A percentile compares a stretch with the other conserved stretches of the same genome.
Evolutionary conservation across 805 yeast genomes (phyloP).

Genomic region (Kodamaea nitidulidarum): DNA sequence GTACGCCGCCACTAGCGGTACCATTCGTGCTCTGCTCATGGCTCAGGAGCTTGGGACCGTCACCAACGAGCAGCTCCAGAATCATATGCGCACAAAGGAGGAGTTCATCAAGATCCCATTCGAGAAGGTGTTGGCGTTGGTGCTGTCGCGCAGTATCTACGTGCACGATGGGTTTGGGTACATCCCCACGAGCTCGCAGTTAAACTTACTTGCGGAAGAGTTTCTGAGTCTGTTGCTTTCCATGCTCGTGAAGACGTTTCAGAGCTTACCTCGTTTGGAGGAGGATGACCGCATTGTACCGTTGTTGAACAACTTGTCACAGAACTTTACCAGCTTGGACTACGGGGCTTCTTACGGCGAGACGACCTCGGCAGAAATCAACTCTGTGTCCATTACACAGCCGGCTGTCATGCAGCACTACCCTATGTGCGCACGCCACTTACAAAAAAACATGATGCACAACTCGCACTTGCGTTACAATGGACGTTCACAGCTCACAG

Average conservation of each 20-base stretch:
- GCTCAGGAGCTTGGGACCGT: slow-evolving; percentile 20
- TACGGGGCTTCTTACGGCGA: slow-evolving; percentile 45
- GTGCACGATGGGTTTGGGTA: slow-evolving; percentile 71
- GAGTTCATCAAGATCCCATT: slow-evolving; percentile 81
- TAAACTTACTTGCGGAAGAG: slow-evolving; percentile 65
- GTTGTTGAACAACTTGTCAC: slow-evolving; percentile 70
- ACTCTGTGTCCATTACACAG: slow-evolving; percentile 55
- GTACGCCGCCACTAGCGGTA: slow-evolving; percentile 49
- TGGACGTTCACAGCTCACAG: slow-evolving; percentile 81
- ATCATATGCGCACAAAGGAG: slow-evolving; percentile 50
- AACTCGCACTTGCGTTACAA: slow-evolving; percentile 74
- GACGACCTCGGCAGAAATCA: slow-evolving; percentile 40
- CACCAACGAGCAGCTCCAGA: slow-evolving; percentile 48
- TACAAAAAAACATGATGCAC: slow-evolving; percentile 57
- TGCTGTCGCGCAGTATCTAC: slow-evolving; percentile 68
- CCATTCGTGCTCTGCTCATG: slow-evolving; percentile 34
- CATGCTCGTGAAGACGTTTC: slow-evolving; percentile 64
- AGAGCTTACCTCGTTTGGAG: slow-evolving; percentile 75
- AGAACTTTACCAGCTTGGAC: slow-evolving; percentile 40
- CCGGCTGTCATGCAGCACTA: slow-evolving; percentile 56
- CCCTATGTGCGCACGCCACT: slow-evolving; percentile 75
- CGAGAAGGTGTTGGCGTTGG: slow-evolving; percentile 75
- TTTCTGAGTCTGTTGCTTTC: slow-evolving; percentile 50
- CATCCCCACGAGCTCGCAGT: slow-evolving; percentile 78
- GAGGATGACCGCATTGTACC: slow-evolving; percentile 91